A percentile compares a stretch with the other conserved stretches of the same genome.
These are phyloP conservation scores for Ephemerocybe angulata DNA, from an alignment of 768 basidiomycete species.

Conservation along the genomic window DNA sequence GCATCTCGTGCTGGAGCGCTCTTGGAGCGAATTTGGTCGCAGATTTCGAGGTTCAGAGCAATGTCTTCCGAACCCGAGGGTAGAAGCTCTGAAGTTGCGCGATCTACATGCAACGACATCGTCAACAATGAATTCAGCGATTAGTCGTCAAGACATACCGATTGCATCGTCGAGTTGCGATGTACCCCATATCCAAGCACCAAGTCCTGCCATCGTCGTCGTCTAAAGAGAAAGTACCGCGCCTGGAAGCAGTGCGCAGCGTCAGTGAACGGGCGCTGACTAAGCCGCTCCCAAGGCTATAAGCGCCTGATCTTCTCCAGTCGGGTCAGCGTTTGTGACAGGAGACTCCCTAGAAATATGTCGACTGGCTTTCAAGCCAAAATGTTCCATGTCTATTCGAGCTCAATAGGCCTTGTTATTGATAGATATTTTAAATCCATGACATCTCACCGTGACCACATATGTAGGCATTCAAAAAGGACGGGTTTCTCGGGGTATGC, in stretches of 20 bases:
- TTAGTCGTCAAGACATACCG: slow-evolving; percentile 45
- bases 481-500: no score
- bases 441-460: no score
- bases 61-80: slow-evolving; percentile 87
- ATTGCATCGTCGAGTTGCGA: slow-evolving; percentile 81
- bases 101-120: slow-evolving; percentile 51
- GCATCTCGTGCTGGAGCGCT: slow-evolving; percentile 80
- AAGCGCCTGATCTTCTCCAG: no score
- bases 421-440: no score
- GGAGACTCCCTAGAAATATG: no score
- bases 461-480: no score
- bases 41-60: slow-evolving; percentile 90
- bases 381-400: no score
- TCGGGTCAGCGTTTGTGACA: no score
- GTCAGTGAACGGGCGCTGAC: neutral
- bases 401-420: no score
- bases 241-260: neutral
- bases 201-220: slow-evolving; percentile 52
- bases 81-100: slow-evolving; percentile 88
- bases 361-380: no score
- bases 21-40: slow-evolving; percentile 94
- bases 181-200: slow-evolving; percentile 75
- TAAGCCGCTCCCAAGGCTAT: neutral
- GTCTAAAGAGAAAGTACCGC: neutral
- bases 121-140: slow-evolving; percentile 1